phyloP scores from a whole-genome alignment of 257 asterid species.

The Echites panduratus region DNA sequence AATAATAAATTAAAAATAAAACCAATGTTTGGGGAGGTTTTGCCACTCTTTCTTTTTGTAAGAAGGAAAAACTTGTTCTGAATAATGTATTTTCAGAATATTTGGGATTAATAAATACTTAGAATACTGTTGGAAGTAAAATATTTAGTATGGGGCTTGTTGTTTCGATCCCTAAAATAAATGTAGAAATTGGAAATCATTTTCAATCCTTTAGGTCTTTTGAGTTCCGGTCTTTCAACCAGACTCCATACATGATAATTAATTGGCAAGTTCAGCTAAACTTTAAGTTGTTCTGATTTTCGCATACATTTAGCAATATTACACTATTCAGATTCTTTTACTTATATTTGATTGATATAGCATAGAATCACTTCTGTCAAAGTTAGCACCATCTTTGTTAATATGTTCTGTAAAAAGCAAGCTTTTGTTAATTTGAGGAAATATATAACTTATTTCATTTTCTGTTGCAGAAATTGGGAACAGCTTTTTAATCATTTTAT shows the following conservation, averaged over 20 bases:
- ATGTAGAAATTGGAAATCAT: background rate
- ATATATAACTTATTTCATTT: background rate
- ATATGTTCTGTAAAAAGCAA: background rate
- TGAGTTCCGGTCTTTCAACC: background rate
- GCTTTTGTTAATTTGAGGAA: background rate
- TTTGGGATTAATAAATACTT: background rate
- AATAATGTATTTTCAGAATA: background rate
- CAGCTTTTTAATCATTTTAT: background rate
- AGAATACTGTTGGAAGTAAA: background rate
- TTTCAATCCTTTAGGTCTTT: background rate
- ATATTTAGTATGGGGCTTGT: background rate
- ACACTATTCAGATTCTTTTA: background rate
- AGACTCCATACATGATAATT: background rate
- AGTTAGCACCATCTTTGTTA: background rate
- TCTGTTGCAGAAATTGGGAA: background rate
- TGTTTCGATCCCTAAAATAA: background rate
- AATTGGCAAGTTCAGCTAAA: background rate
- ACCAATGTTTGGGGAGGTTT: background rate
- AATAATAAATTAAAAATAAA: too few relatives aligned
- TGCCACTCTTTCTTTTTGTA: background rate
- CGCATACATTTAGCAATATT: constrained; percentile 16
- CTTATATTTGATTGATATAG: background rate
- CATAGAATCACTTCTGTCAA: background rate
- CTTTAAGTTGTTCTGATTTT: background rate
- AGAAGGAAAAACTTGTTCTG: too few relatives aligned